These are phyloP conservation scores for Chlorella vulgaris DNA, from an alignment of 139 green algal genomes.

Conservation along the genomic window DNA sequence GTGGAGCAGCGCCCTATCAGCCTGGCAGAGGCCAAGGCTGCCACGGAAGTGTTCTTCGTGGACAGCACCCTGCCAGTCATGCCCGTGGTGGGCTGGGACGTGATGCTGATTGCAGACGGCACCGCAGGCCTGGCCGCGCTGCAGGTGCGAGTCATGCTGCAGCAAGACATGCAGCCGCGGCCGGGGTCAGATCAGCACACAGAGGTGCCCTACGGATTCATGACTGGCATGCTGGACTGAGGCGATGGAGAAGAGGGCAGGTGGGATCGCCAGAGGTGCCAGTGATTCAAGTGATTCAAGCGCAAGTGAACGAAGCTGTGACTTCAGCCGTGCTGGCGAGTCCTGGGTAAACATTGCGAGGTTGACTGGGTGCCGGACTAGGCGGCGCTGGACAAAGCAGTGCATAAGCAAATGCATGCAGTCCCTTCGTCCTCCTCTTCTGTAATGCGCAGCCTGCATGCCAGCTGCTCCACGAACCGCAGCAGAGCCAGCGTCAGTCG, in stretches of 20 bases:
- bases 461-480: too few species aligned
- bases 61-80: slow-evolving; percentile 48
- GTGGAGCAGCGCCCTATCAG: slow-evolving; percentile 48
- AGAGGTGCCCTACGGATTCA: slow-evolving; percentile 76
- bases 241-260: not conserved
- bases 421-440: too few species aligned
- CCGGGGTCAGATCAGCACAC: slow-evolving; percentile 53
- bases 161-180: slow-evolving; percentile 57
- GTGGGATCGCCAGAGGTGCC: not conserved
- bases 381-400: too few species aligned
- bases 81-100: slow-evolving; percentile 54
- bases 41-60: slow-evolving; percentile 57
- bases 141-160: slow-evolving; percentile 66
- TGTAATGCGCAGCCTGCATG: too few species aligned
- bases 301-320: too few species aligned
- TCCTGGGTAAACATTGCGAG: too few species aligned
- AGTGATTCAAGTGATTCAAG: too few species aligned
- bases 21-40: slow-evolving; percentile 48
- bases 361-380: too few species aligned
- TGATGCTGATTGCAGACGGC: slow-evolving; percentile 28
- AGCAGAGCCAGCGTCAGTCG: too few species aligned
- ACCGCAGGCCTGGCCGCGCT: slow-evolving; percentile 57
- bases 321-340: too few species aligned
- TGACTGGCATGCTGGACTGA: slow-evolving; percentile 63
- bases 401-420: too few species aligned